Percentiles rank a stretch among this genome's conserved stretches.
Evolutionary conservation across 2,329 filamentous ascomycete genomes (phyloP).

Genomic region (Paracorniculantispora psalliotae): DNA sequence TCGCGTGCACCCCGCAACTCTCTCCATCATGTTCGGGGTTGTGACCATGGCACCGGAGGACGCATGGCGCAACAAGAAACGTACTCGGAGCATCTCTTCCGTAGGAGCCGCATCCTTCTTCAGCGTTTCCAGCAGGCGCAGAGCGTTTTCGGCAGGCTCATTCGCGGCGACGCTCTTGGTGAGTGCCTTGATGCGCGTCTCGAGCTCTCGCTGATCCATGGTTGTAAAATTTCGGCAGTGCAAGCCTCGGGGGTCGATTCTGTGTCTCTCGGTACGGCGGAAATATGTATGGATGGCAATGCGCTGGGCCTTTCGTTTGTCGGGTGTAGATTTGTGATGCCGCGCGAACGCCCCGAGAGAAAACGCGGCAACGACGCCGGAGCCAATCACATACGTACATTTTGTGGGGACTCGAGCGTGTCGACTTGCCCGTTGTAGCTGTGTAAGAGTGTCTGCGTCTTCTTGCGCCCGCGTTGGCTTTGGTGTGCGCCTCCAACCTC

Average conservation of each 20-base stretch:
- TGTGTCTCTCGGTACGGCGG: background rate
- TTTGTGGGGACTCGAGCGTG: no score
- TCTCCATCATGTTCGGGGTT: background rate
- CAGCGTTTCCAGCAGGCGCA: constrained; percentile 70
- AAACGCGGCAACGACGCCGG: no score
- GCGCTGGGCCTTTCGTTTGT: no score
- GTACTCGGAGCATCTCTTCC: constrained; percentile 80
- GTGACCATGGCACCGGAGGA: background rate
- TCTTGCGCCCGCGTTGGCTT: no score
- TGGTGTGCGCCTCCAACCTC: no score
- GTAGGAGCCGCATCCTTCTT: constrained; percentile 77
- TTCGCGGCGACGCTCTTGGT: constrained; percentile 72
- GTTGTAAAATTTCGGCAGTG: background rate
- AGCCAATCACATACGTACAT: no score
- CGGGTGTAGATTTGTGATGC: no score
- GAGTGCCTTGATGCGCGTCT: constrained; percentile 70
- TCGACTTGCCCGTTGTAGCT: no score
- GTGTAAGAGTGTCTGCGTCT: no score
- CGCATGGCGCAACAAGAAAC: constrained; percentile 24
- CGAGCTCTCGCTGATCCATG: constrained; percentile 81
- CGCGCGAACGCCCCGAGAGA: no score
- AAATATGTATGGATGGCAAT: no score
- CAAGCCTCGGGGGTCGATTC: background rate
- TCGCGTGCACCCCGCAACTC: background rate
- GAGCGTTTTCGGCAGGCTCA: constrained; percentile 66